Evolutionary conservation across 2,329 filamentous ascomycete species (phyloP).

Genomic region (Ceratocystis diversiconidia): DNA sequence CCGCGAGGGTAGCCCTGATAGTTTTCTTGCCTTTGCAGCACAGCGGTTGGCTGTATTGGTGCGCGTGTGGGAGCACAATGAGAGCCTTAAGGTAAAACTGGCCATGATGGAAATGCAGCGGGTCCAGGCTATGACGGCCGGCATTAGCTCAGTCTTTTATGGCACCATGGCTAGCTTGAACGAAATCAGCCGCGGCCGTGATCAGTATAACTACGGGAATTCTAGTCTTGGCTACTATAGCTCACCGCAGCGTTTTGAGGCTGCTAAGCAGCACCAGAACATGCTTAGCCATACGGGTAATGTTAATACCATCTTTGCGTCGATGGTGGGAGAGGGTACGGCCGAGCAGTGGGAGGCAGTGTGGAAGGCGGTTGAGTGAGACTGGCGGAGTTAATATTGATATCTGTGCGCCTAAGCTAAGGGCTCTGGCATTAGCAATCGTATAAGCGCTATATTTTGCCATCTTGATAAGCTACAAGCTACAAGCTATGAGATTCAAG

Average conservation of each 20-base stretch:
- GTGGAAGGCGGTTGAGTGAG: slow-evolving; percentile 26
- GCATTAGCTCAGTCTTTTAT: slow-evolving; percentile 26
- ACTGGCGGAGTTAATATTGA: background rate
- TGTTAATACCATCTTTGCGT: slow-evolving; percentile 22
- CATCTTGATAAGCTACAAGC: no score
- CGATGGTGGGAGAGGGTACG: slow-evolving; percentile 15
- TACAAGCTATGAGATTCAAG: no score
- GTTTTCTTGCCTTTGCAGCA: slow-evolving; percentile 23
- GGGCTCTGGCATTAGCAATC: no score
- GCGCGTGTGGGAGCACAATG: slow-evolving; percentile 24
- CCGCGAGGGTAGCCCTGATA: slow-evolving; percentile 21
- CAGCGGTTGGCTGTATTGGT: slow-evolving; percentile 24
- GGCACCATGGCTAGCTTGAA: slow-evolving; percentile 24
- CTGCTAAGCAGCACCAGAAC: slow-evolving; percentile 25
- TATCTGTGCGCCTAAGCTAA: no score
- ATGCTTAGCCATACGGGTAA: slow-evolving; percentile 25
- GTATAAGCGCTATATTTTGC: no score
- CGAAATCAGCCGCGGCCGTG: slow-evolving; percentile 20
- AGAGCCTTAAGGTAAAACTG: slow-evolving; percentile 23
- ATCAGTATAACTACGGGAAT: slow-evolving; percentile 26
- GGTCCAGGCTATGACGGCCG: slow-evolving; percentile 20
- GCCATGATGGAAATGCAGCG: slow-evolving; percentile 26
- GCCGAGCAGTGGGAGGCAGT: slow-evolving; percentile 21
- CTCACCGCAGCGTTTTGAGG: slow-evolving; percentile 25
- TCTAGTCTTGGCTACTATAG: slow-evolving; percentile 27